Percentiles rank a stretch among this genome's conserved stretches.
Evolutionary conservation across 495 filamentous ascomycete genomes (phyloP).

Genomic region (Penicillium maclennaniae): DNA sequence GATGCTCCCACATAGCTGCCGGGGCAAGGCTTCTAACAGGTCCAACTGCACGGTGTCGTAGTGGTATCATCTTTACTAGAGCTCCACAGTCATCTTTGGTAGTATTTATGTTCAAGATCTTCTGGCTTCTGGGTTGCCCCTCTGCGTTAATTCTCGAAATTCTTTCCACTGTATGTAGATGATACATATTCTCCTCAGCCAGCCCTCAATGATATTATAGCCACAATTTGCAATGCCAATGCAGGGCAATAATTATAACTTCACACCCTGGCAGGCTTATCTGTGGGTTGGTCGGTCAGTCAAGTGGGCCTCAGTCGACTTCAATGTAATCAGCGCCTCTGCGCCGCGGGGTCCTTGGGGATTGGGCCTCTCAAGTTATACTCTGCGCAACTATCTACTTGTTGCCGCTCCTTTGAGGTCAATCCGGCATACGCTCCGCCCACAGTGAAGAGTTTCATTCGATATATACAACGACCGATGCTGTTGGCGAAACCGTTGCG

Average conservation of each 20-base stretch:
- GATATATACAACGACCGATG: slow-evolving; percentile 22
- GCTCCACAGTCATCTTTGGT: slow-evolving; percentile 3
- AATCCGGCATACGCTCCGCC: slow-evolving; percentile 17
- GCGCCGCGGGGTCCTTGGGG: slow-evolving; percentile 31
- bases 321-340: slow-evolving; percentile 31
- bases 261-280: slow-evolving; percentile 19
- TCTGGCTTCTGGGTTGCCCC: slow-evolving; percentile 6
- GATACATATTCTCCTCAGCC: slow-evolving; percentile 11
- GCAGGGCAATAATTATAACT: slow-evolving; percentile 33
- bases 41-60: slow-evolving; percentile 5
- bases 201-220: slow-evolving; percentile 8
- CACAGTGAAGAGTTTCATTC: slow-evolving; percentile 27
- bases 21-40: slow-evolving; percentile 6
- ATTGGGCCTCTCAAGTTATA: slow-evolving; percentile 22
- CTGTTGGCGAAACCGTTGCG: slow-evolving; percentile 8
- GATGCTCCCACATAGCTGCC: slow-evolving; percentile 4
- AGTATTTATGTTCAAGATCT: not conserved
- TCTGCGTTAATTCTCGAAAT: not conserved
- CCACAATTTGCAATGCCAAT: slow-evolving; percentile 20
- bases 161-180: not conserved
- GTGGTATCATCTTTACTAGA: slow-evolving; percentile 8
- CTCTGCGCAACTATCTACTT: slow-evolving; percentile 9
- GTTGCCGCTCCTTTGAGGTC: slow-evolving; percentile 24
- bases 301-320: slow-evolving; percentile 21
- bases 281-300: slow-evolving; percentile 31